Evolutionary conservation across 106 monocot species (phyloP), one percentile per base, ranked within the genome.

Genomic region (Platanthera guangdongensis): DNA sequence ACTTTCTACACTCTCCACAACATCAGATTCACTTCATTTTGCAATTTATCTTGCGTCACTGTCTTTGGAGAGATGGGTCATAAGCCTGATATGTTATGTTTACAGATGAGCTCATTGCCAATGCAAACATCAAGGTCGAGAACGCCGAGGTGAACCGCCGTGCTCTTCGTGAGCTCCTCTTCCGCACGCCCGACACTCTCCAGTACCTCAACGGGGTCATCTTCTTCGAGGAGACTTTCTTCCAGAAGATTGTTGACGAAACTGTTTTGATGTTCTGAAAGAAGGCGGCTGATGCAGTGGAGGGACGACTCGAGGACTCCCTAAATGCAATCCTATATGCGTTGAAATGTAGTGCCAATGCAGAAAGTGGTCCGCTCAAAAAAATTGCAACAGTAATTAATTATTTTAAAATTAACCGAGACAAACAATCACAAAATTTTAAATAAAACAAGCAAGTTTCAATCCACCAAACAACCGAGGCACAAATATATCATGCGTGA

Each of bases 121-220:
- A 86, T 81, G 86, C 86, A 55, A 82, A 82, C 86, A 82, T 82
- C 73, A 86, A 86, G 19, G 86, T 82, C 0, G 86, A 86, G 79
- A 86, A 80, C 49, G 67, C 73, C 4, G 85, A 86, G 49, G 67
- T 21, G 7, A 86, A 86, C 68, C 85, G 85, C 19, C 82, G 82
- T 30, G 79, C 79, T 5, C 76, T 82, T 14, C 78, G 85, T 45
- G 85, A 86, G 64, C 81, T 86, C 73, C 82, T 86, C 71, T 86
- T 86, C 79, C 82, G 85, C 73, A 71, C 85, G 4, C 85, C 82
- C 8, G 83, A 80, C 9, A 80, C 80, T 11, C 86, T 83, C n/a
- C 82, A 86, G 51, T 86, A 82, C 68, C 76, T 86, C 4, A 83
- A 80, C 50, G 86, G 86, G 8, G 65, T 65, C 52, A 86, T 86